These are phyloP conservation scores for Moricandia arvensis DNA, from an alignment of 345 rosid genomes.

Conservation along the genomic window DNA sequence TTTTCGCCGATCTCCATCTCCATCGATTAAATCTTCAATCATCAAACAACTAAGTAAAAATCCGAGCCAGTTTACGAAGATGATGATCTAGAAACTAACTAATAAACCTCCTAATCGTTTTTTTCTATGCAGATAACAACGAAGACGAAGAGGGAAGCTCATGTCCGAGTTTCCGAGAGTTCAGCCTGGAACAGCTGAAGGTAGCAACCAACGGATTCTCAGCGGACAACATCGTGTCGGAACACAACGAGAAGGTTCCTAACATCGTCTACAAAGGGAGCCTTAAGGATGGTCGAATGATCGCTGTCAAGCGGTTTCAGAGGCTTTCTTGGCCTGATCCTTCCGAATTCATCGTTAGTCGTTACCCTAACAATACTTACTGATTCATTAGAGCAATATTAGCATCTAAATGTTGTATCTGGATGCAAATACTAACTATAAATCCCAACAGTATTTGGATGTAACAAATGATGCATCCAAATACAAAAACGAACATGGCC, in stretches of 20 bases:
- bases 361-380: too few relatives aligned
- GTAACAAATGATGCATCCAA: too few relatives aligned
- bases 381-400: too few relatives aligned
- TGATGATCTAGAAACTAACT: background rate
- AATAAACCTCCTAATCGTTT: background rate
- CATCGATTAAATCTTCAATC: constrained; percentile 24
- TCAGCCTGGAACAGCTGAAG: constrained; percentile 63
- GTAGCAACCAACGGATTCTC: constrained; percentile 75
- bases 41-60: constrained; percentile 12
- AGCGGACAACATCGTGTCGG: constrained; percentile 81
- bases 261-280: constrained; percentile 86
- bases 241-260: constrained; percentile 94
- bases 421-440: background rate
- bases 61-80: background rate
- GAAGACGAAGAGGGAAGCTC: constrained; percentile 2
- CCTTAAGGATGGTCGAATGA: constrained; percentile 52
- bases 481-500: background rate
- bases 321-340: constrained; percentile 91
- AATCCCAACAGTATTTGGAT: too few relatives aligned
- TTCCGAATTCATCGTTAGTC: constrained; percentile 84
- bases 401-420: too few relatives aligned
- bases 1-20: constrained; percentile 26
- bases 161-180: constrained; percentile 73
- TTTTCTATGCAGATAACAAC: constrained; percentile 2
- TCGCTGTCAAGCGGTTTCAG: constrained; percentile 92